These are phyloP conservation scores for Magnaporthiopsis rhizophila DNA, from an alignment of 2,329 filamentous ascomycete genomes.

Conservation along the genomic window DNA sequence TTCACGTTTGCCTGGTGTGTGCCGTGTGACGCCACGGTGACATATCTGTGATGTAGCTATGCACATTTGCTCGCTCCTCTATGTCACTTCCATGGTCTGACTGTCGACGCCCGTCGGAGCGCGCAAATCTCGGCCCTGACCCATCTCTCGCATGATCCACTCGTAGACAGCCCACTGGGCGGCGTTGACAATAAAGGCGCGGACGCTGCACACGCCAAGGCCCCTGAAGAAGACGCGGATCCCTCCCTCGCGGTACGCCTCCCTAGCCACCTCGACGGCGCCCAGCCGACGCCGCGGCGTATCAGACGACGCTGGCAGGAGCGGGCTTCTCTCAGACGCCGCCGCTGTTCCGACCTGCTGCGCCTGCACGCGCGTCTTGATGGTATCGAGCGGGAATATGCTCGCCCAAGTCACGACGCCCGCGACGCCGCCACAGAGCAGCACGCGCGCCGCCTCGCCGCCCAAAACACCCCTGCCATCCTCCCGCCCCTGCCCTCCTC, in stretches of 20 bases:
- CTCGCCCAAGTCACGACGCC: conserved; percentile 84
- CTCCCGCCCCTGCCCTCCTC: neutral
- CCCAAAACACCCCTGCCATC: neutral
- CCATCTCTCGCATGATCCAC: conserved; percentile 64
- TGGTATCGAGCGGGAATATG: conserved; percentile 83
- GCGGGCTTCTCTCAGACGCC: conserved; percentile 18
- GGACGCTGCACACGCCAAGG: conserved; percentile 69
- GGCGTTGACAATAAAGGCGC: conserved; percentile 89
- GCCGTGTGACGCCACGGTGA: neutral
- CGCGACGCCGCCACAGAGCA: conserved; percentile 80
- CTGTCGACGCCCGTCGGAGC: too few species aligned
- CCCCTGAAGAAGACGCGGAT: conserved; percentile 61
- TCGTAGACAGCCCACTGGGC: conserved; percentile 91
- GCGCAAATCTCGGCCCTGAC: conserved; percentile 20
- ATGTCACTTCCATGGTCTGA: neutral
- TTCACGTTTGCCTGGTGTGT: neutral
- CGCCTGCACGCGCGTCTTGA: conserved; percentile 88
- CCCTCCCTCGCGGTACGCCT: conserved; percentile 59
- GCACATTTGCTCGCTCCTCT: neutral
- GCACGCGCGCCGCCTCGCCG: conserved; percentile 50
- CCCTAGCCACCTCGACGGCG: conserved; percentile 55
- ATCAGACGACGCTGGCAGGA: neutral
- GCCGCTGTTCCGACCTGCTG: conserved; percentile 35
- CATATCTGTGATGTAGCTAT: neutral
- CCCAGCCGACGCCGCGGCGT: conserved; percentile 24